Evolutionary conservation across 2,329 filamentous ascomycete species (phyloP).

Genomic region (Ilyonectria sp.): DNA sequence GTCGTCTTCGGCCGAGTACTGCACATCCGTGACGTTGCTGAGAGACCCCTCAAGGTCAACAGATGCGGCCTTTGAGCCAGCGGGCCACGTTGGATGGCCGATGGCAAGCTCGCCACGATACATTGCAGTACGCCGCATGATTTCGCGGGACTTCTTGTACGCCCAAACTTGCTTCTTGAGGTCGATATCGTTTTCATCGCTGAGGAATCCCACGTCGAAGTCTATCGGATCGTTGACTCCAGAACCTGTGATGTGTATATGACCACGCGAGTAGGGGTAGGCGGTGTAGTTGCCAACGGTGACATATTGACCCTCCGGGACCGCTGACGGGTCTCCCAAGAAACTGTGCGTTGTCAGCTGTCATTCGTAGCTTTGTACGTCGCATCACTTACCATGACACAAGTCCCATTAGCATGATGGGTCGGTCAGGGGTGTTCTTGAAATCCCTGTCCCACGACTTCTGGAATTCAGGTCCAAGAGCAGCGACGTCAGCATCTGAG

Average conservation of each 20-base stretch:
- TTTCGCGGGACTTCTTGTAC: conserved; percentile 76
- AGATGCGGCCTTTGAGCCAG: conserved; percentile 57
- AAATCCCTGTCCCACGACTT: conserved; percentile 70
- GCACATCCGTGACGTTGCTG: conserved; percentile 55
- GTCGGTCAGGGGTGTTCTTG: conserved; percentile 57
- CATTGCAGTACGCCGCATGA: conserved; percentile 69
- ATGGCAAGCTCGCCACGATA: conserved; percentile 64
- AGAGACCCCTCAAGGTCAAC: conserved; percentile 61
- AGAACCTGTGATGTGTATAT: conserved; percentile 70
- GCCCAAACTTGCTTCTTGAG: conserved; percentile 74
- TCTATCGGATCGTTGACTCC: conserved; percentile 61
- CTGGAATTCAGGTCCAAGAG: conserved; percentile 68
- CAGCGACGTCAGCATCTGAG: conserved; percentile 64
- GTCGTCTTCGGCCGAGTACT: conserved; percentile 66
- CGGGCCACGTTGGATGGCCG: conserved; percentile 62
- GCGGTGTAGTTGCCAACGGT: conserved; percentile 63
- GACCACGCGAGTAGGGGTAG: conserved; percentile 31
- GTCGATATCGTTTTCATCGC: conserved; percentile 71
- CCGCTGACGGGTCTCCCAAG: conserved; percentile 57
- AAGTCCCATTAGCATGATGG: conserved; percentile 61
- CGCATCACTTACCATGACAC: conserved; percentile 34
- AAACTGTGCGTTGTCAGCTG: conserved; percentile 29
- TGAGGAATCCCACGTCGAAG: conserved; percentile 72
- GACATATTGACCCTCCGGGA: conserved; percentile 64
- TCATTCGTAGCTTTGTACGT: not conserved